Evolutionary conservation across 2,329 filamentous ascomycete genomes (phyloP).

Genomic region (Endothia cerciana): DNA sequence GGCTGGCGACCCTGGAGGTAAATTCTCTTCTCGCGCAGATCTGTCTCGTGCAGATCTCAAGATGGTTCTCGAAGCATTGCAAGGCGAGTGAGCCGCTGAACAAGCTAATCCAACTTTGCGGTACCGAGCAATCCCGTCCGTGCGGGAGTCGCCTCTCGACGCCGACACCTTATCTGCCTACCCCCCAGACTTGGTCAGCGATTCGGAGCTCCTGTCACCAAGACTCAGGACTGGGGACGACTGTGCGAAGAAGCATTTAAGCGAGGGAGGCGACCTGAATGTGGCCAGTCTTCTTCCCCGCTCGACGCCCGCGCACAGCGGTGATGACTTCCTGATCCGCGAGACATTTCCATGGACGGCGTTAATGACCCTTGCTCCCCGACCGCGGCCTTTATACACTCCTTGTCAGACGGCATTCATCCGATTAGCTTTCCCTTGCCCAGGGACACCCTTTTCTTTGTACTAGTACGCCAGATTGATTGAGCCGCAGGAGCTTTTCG

Average conservation of each 20-base stretch:
- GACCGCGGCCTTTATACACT: not conserved
- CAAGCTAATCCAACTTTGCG: not conserved
- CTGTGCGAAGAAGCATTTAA: not conserved
- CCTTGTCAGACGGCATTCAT: not conserved
- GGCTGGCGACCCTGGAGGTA: not conserved
- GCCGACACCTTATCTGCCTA: not conserved
- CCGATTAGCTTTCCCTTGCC: slow-evolving; percentile 3
- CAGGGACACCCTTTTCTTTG: not conserved
- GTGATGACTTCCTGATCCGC: not conserved
- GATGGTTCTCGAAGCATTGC: not conserved
- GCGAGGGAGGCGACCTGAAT: not conserved
- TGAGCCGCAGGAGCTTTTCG: not conserved
- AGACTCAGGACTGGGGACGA: not conserved
- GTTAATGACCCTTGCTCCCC: not conserved
- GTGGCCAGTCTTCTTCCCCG: not conserved
- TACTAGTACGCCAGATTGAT: not conserved
- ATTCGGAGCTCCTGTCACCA: not conserved
- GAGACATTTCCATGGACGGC: slow-evolving; percentile 1
- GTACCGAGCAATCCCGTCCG: not conserved
- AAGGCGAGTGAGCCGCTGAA: not conserved
- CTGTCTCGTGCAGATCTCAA: not conserved
- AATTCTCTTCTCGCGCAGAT: not conserved
- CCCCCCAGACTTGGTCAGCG: not conserved
- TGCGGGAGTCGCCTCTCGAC: not conserved
- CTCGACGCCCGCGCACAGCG: not conserved